phyloP scores from a whole-genome alignment of 164 flowering plant genomes.

The Nymphaea colorata region DNA sequence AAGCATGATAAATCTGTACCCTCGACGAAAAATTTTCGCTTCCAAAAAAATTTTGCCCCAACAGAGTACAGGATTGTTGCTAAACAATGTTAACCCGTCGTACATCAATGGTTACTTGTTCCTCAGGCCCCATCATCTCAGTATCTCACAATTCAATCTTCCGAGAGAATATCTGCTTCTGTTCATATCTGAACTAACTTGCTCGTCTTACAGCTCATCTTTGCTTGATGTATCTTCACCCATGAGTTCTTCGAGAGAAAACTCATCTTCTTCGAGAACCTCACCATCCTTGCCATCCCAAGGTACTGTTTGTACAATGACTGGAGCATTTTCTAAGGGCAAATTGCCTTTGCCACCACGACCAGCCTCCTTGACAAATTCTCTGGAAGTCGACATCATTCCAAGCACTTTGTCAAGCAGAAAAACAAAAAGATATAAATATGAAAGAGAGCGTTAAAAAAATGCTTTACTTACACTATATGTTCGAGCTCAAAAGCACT shows the following conservation, averaged over 20 bases:
- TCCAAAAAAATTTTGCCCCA: too few relatives aligned
- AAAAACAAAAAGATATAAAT: not conserved
- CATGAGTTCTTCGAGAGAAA: slow-evolving; percentile 99
- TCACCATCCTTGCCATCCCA: slow-evolving; percentile 99
- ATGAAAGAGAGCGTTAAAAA: not conserved
- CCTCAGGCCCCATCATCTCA: not conserved
- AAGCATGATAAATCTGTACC: too few relatives aligned
- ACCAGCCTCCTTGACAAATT: slow-evolving; percentile 82
- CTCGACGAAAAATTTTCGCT: too few relatives aligned
- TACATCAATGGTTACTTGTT: too few relatives aligned
- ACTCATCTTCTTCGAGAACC: slow-evolving; percentile 87
- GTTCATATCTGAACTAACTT: not conserved
- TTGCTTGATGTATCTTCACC: slow-evolving; percentile 41
- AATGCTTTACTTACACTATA: slow-evolving; percentile 38
- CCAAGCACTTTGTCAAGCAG: not conserved
- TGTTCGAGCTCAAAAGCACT: slow-evolving; percentile 87
- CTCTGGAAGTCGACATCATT: slow-evolving; percentile 37
- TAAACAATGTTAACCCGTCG: too few relatives aligned
- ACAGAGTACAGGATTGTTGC: too few relatives aligned
- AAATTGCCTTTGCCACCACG: slow-evolving; percentile 86
- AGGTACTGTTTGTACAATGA: slow-evolving; percentile 51
- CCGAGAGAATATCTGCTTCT: not conserved
- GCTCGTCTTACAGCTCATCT: slow-evolving; percentile 32
- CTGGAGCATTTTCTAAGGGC: slow-evolving; percentile 46
- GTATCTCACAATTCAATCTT: not conserved